Evolutionary conservation across 225 moss, liverwort and hornwort genomes (phyloP).

Genomic region (Sphagnum tenellum): DNA sequence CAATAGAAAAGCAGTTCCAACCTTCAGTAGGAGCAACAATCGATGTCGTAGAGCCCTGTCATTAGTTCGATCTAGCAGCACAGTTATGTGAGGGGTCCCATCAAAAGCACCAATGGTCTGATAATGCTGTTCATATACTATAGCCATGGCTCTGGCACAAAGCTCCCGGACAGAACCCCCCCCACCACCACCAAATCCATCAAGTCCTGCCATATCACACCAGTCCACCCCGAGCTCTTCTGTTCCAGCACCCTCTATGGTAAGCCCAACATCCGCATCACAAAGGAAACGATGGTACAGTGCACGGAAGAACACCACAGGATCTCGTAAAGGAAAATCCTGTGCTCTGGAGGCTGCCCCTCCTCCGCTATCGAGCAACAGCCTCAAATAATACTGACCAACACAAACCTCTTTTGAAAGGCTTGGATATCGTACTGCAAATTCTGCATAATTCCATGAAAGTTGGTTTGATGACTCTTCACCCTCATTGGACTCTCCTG

Average conservation of each 20-base stretch:
- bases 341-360: slow-evolving; percentile 46
- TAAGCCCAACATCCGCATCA: slow-evolving; percentile 83
- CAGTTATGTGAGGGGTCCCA: slow-evolving; percentile 86
- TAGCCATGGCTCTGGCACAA: slow-evolving; percentile 89
- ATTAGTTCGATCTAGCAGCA: slow-evolving; percentile 81
- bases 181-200: slow-evolving; percentile 96
- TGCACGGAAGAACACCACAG: slow-evolving; percentile 72
- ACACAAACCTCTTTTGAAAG: slow-evolving; percentile 89
- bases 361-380: slow-evolving; percentile 73
- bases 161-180: slow-evolving; percentile 76
- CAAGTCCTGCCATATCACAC: slow-evolving; percentile 93
- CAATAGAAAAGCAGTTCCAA: slow-evolving; percentile 3
- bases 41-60: slow-evolving; percentile 85
- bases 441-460: slow-evolving; percentile 96
- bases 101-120: slow-evolving; percentile 79
- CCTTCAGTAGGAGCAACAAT: slow-evolving; percentile 72
- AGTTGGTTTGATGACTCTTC: slow-evolving; percentile 69
- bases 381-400: slow-evolving; percentile 82
- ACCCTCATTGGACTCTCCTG: slow-evolving; percentile 28
- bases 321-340: slow-evolving; percentile 80
- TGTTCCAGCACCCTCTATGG: slow-evolving; percentile 70
- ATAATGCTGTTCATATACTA: slow-evolving; percentile 85
- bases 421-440: slow-evolving; percentile 79
- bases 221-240: slow-evolving; percentile 80
- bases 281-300: slow-evolving; percentile 93